phyloP scores from a whole-genome alignment of 768 basidiomycete species.

The Leccinum subgranulosum region DNA sequence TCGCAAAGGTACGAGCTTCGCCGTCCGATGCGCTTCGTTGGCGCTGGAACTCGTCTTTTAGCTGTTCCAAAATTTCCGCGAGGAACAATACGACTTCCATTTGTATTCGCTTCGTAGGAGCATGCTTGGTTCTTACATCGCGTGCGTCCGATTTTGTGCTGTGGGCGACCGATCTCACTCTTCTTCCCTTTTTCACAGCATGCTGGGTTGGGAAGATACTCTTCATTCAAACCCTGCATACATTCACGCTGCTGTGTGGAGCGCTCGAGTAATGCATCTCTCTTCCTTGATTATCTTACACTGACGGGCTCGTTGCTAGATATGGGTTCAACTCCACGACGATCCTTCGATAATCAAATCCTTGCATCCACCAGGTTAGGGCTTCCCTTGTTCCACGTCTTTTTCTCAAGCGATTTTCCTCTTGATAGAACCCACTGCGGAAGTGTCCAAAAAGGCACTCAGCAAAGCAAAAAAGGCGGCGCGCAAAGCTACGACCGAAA shows the following conservation, averaged over 20 bases:
- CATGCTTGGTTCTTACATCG: conserved; percentile 80
- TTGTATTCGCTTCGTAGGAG: conserved; percentile 89
- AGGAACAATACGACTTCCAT: conserved; percentile 98
- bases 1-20: conserved; percentile 58
- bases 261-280: conserved; percentile 52
- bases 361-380: conserved; percentile 36
- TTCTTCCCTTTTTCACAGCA: conserved; percentile 37
- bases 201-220: conserved; percentile 79
- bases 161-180: conserved; percentile 2
- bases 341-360: conserved; percentile 57
- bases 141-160: conserved; percentile 48
- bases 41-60: conserved; percentile 26
- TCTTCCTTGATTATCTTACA: conserved; percentile 10
- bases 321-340: conserved; percentile 71
- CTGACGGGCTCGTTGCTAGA: conserved; percentile 40
- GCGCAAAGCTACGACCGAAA: conserved; percentile 52
- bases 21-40: neutral
- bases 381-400: conserved; percentile 22
- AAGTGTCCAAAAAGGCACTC: conserved; percentile 69
- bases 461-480: conserved; percentile 86
- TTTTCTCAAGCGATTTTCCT: conserved; percentile 17
- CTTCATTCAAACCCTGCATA: conserved; percentile 78
- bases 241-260: conserved; percentile 66
- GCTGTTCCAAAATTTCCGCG: conserved; percentile 85
- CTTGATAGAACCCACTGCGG: conserved; percentile 14